Percentiles rank a stretch among this genome's conserved stretches.
These are phyloP conservation scores for Parathielavia appendiculata DNA, from an alignment of 495 filamentous ascomycete species.

Conservation along the genomic window DNA sequence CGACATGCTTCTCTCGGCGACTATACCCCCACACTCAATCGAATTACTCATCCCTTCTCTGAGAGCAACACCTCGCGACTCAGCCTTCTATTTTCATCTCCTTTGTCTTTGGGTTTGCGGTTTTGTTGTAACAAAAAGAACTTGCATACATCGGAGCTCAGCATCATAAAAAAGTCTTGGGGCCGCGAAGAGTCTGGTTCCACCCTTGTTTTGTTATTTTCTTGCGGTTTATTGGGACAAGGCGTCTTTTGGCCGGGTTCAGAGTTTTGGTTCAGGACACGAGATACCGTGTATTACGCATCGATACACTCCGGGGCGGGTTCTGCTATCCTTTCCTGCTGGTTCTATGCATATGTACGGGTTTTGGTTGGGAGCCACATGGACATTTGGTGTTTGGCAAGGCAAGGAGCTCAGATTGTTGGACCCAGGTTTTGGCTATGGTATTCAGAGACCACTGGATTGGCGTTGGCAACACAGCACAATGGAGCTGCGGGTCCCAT, in stretches of 20 bases:
- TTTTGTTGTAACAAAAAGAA: slow-evolving; percentile 44
- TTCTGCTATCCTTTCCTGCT: slow-evolving; percentile 34
- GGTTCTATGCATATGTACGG: slow-evolving; percentile 31
- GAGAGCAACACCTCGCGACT: slow-evolving; percentile 28
- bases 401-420: slow-evolving; percentile 19
- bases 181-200: slow-evolving; percentile 22
- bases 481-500: slow-evolving; percentile 12
- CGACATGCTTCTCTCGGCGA: slow-evolving; percentile 18
- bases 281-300: slow-evolving; percentile 27
- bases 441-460: neutral
- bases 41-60: slow-evolving; percentile 13
- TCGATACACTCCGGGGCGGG: slow-evolving; percentile 34
- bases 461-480: slow-evolving; percentile 22
- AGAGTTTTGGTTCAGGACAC: slow-evolving; percentile 21
- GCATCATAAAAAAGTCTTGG: slow-evolving; percentile 48
- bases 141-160: slow-evolving; percentile 49
- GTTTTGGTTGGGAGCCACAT: slow-evolving; percentile 11
- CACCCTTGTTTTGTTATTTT: slow-evolving; percentile 33
- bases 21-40: slow-evolving; percentile 37
- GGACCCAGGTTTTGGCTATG: slow-evolving; percentile 8
- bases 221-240: slow-evolving; percentile 25
- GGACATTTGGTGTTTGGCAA: slow-evolving; percentile 12
- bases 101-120: slow-evolving; percentile 31
- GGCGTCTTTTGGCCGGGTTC: slow-evolving; percentile 31
- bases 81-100: slow-evolving; percentile 21